phyloP scores from a whole-genome alignment of 108 stramenopile genomes.

The Licmophora abbreviata region DNA sequence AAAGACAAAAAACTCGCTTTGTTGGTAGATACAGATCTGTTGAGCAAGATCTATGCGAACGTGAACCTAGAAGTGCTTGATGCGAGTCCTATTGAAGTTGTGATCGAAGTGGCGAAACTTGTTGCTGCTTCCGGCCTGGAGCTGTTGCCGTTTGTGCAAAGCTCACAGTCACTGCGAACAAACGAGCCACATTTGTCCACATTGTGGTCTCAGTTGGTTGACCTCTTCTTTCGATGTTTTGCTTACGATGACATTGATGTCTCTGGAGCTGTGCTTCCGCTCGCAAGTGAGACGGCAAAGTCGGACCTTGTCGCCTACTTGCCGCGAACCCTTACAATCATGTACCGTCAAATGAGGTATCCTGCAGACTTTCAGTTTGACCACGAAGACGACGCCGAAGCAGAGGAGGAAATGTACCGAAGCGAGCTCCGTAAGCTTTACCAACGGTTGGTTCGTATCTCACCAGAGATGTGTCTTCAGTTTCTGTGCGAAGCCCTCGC shows the following conservation, averaged over 20 bases:
- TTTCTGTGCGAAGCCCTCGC: slow-evolving; percentile 32
- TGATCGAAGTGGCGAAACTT: slow-evolving; percentile 55
- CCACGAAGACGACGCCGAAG: slow-evolving; percentile 62
- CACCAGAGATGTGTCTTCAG: slow-evolving; percentile 41
- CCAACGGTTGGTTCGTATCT: slow-evolving; percentile 36
- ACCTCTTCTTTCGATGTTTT: slow-evolving; percentile 56
- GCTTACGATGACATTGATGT: slow-evolving; percentile 74
- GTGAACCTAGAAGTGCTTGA: slow-evolving; percentile 24
- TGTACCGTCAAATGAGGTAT: slow-evolving; percentile 63
- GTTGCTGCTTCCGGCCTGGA: slow-evolving; percentile 48
- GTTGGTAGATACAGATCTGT: slow-evolving; percentile 22
- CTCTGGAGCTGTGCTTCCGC: slow-evolving; percentile 56
- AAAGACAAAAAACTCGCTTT: slow-evolving; percentile 37
- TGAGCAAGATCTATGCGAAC: slow-evolving; percentile 24
- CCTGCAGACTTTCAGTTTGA: slow-evolving; percentile 53
- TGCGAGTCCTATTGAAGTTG: slow-evolving; percentile 37
- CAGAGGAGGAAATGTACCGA: slow-evolving; percentile 65
- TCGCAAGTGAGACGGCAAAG: slow-evolving; percentile 16
- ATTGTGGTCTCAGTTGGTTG: slow-evolving; percentile 23
- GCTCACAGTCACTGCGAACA: slow-evolving; percentile 6
- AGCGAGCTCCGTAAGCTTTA: slow-evolving; percentile 57
- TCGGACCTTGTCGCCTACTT: slow-evolving; percentile 10
- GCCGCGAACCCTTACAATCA: slow-evolving; percentile 33
- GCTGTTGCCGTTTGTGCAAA: slow-evolving; percentile 26
- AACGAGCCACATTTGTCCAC: slow-evolving; percentile 1